Evolutionary conservation across 2,329 filamentous ascomycete genomes (phyloP).

Genomic region (Mycosphaerella sp.): DNA sequence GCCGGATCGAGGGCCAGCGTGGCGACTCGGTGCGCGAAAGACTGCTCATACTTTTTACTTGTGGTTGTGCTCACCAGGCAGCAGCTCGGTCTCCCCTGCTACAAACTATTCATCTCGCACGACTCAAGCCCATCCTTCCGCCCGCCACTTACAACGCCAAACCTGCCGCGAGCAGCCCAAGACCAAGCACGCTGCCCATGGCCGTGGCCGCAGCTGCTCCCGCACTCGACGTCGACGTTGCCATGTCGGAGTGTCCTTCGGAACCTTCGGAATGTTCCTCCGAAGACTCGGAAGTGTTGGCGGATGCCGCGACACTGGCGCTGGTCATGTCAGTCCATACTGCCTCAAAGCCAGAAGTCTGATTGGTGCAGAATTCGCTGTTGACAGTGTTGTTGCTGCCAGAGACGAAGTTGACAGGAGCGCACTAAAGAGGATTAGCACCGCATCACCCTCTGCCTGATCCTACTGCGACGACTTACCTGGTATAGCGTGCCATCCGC

Average conservation of each 20-base stretch:
- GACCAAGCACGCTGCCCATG: conserved; percentile 19
- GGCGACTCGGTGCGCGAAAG: too few species aligned
- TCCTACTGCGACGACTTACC: conserved; percentile 15
- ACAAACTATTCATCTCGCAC: background rate
- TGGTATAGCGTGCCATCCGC: conserved; percentile 31
- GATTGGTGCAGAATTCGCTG: conserved; percentile 26
- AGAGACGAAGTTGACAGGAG: conserved; percentile 29
- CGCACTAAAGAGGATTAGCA: conserved; percentile 21
- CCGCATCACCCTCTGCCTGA: background rate
- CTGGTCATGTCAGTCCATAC: conserved; percentile 17
- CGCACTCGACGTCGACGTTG: conserved; percentile 13
- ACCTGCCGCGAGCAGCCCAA: conserved; percentile 21
- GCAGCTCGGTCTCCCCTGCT: too few species aligned
- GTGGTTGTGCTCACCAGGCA: too few species aligned
- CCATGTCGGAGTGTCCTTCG: background rate
- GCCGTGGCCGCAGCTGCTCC: conserved; percentile 18
- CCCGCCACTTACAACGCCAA: conserved; percentile 16
- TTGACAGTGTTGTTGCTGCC: conserved; percentile 28
- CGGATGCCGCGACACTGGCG: conserved; percentile 1
- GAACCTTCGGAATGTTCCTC: background rate
- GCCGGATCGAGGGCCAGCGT: too few species aligned
- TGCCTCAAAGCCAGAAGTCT: conserved; percentile 25
- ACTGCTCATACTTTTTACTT: too few species aligned
- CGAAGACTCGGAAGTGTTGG: background rate
- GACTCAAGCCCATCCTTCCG: background rate